phyloP scores from a whole-genome alignment of 2,329 filamentous ascomycete species.

The Bretziella fagacearum region DNA sequence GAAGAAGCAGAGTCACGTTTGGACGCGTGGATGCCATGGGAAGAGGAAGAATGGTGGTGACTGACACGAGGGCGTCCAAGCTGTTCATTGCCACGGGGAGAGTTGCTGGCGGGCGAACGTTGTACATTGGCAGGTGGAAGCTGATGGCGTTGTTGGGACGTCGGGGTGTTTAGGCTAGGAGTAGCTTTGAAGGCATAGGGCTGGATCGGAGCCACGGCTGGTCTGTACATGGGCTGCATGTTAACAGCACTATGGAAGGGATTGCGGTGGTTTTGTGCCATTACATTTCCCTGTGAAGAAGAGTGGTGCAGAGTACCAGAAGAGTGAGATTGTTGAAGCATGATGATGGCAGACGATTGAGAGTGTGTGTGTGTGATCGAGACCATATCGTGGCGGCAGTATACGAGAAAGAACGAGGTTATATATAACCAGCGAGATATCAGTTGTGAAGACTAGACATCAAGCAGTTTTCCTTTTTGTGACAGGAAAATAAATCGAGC shows the following conservation, averaged over 20 bases:
- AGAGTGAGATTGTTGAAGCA: slow-evolving; percentile 58
- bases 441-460: background rate
- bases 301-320: slow-evolving; percentile 31
- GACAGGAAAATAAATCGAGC: too few species aligned
- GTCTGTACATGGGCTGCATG: slow-evolving; percentile 12
- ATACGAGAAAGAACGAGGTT: background rate
- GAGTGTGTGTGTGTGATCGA: slow-evolving; percentile 69
- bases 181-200: slow-evolving; percentile 62
- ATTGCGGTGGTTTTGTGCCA: slow-evolving; percentile 31
- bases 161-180: slow-evolving; percentile 42
- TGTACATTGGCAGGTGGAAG: slow-evolving; percentile 28
- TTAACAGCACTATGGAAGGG: slow-evolving; percentile 30
- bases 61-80: background rate
- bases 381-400: slow-evolving; percentile 40
- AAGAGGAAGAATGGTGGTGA: slow-evolving; percentile 6
- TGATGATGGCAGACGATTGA: slow-evolving; percentile 56
- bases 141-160: slow-evolving; percentile 31
- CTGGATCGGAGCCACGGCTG: slow-evolving; percentile 39
- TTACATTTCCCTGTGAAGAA: slow-evolving; percentile 32
- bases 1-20: slow-evolving; percentile 14
- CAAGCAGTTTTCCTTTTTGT: background rate
- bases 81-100: slow-evolving; percentile 20
- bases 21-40: background rate
- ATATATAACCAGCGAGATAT: background rate
- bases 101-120: slow-evolving; percentile 5